Base-by-base conservation (phyloP, 2,329 filamentous ascomycete genomes). In the Drechslerella dactyloides region DNA sequence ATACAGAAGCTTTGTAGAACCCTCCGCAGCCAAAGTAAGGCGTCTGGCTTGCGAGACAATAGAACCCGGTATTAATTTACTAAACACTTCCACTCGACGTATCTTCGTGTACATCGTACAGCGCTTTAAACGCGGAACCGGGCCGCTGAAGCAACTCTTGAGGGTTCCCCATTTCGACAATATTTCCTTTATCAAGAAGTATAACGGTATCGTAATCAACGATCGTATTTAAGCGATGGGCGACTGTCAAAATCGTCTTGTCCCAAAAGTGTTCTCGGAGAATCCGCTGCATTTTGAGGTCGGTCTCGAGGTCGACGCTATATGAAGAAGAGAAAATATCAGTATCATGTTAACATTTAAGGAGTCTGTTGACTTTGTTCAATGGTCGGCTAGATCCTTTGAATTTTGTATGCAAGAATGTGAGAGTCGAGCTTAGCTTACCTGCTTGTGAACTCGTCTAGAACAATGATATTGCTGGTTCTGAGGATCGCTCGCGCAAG, bases 81-180 rank as follows among this genome's bases (percentile, higher is more conserved):
- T 33, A 33, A 33, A 48, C 15, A 15, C 19, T 11, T 3, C 17
- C 15, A 17, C 17, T 15, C 17, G 44, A 48, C 2, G 4, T 5
- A 21, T 44, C 10, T 55, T 63, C 59, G 23, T 54, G 21, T 7
- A 63, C 17, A 11, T 63, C 35, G 27, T 55, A 63, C 17, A 63
- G 19, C 1, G 59, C 40, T 17, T 48, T 55, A 79, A 99, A 99
- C 54, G 90, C 80, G 1, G 61, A 56, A 6, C 93, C 91, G 78
- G 86, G 86, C 77, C 84, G 84, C 79, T 87, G 86, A 74, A 96
- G 86, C 68, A 99, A 83, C 74, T 89, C 87, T 40, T 86, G 83
- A 1, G 93, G 93, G 4, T 88, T 91, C 79, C 96, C 94, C 80
- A 96, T 97, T 80, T 99, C 93, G 55, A 88, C 89, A 50, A 97